Base-by-base conservation (phyloP, 768 basidiomycete genomes). In the Lentinula boryana region DNA sequence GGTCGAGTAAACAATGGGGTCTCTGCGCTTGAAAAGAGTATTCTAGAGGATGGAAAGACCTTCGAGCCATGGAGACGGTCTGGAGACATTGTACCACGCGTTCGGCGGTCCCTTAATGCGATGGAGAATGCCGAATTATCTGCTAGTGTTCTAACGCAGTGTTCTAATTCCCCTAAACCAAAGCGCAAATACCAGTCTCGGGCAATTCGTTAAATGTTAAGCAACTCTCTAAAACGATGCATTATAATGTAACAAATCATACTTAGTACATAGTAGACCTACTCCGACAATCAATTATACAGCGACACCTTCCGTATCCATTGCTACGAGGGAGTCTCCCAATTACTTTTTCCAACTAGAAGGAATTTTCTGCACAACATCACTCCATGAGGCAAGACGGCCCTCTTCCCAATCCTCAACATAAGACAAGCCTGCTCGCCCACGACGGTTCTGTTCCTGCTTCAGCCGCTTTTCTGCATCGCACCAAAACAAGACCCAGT, bases 401-500 rank as follows among this genome's bases (percentile, higher is more conserved):
- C 88, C 91, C 54, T 77, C 74, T 73, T 95, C 93, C 83, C 88
- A 92, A 6, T 81, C 75, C 70, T 88, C 91, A 9, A 93, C 75
- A 67, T 86, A 89, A 1, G 88, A 88, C 58, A 91, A 72, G 23
- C 84, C 85, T 33, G 80, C 81, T 60, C 78, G 84, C 60, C 80
- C 81, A 15, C 88, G 81, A 12, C 84, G 81, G 21, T 85, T 83
- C 64, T 86, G 84, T 67, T 88, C 86, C 18, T 81, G 82, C 72
- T 83, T 86, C 31, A 95, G 74, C 56, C 88, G 80, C 74, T 88
- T 91, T 77, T 98, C 96, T 1, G 89, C 93, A 75, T 99, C 97
- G 72, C 95, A 97, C 97, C 97, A 99, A 73, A 99, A 99, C 67
- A 99, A 72, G 49, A 93, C 86, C 93, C 96, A 99, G 27, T 85